Percentiles rank a stretch among this genome's conserved stretches.
These are phyloP conservation scores for Racocetra persica DNA, from an alignment of 371 early-diverging fungal species.

Conservation along the genomic window DNA sequence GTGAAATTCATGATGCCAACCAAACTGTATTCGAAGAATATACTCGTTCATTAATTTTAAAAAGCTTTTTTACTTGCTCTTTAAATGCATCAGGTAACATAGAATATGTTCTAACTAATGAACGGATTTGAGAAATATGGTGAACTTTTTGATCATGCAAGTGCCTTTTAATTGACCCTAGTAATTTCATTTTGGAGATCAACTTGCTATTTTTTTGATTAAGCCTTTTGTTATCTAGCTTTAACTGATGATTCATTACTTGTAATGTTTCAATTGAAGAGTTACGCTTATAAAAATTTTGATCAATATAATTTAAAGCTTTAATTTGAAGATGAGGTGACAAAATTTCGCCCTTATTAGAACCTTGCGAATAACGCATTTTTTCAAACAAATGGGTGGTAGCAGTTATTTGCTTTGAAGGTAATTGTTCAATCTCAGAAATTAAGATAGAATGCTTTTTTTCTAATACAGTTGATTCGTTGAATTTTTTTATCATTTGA, in stretches of 20 bases:
- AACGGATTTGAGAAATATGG: background rate
- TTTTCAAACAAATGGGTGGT: too few relatives aligned
- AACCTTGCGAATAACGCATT: background rate
- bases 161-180: background rate
- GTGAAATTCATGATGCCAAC: background rate
- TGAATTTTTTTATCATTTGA: too few relatives aligned
- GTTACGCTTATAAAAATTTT: background rate
- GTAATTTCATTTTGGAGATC: background rate
- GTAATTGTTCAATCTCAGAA: too few relatives aligned
- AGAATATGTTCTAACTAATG: background rate
- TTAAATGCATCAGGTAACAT: background rate
- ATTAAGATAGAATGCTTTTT: too few relatives aligned
- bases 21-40: background rate
- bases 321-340: constrained; percentile 11
- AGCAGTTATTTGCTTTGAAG: too few relatives aligned
- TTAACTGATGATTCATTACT: background rate
- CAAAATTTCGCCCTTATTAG: constrained; percentile 6
- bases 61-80: background rate
- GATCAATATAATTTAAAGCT: background rate
- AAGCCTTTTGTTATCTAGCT: background rate
- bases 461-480: too few relatives aligned
- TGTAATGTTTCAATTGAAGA: background rate
- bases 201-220: background rate
- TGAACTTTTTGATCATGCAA: background rate
- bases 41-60: background rate